These are phyloP conservation scores for Helichrysum umbraculigerum DNA, from an alignment of 129 eudicot genomes.

Conservation along the genomic window DNA sequence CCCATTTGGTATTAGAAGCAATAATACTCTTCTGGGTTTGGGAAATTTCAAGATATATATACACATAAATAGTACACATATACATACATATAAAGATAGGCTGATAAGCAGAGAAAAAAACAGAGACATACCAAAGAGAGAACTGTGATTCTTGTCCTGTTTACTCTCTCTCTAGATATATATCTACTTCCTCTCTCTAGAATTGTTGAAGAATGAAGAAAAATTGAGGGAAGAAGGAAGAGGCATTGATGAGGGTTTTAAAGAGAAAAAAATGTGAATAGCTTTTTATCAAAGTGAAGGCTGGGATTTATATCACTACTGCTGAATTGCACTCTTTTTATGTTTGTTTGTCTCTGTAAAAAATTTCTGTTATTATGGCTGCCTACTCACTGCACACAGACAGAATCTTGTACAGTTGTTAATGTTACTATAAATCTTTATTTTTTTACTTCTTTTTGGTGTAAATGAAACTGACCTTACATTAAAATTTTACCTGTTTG, in stretches of 20 bases:
- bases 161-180: background rate
- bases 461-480: constrained; percentile 28
- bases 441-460: constrained; percentile 26
- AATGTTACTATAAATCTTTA: constrained; percentile 21
- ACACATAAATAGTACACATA: background rate
- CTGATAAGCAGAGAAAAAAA: background rate
- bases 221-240: constrained; percentile 11
- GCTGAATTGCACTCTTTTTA: constrained; percentile 28
- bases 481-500: constrained; percentile 5
- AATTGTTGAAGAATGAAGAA: constrained; percentile 15
- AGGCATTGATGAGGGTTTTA: constrained; percentile 40
- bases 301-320: constrained; percentile 26
- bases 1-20: constrained; percentile 6
- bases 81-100: background rate
- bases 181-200: constrained; percentile 27
- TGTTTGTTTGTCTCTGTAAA: constrained; percentile 44
- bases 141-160: background rate
- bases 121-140: constrained; percentile 27
- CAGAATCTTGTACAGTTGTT: constrained; percentile 45
- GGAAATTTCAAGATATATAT: background rate
- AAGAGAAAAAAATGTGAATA: constrained; percentile 31
- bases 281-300: constrained; percentile 35
- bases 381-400: constrained; percentile 26
- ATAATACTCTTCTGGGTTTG: background rate
- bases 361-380: constrained; percentile 39